Base-by-base conservation (phyloP, 75 land plant species). In the Isoetes taiwanensis region DNA sequence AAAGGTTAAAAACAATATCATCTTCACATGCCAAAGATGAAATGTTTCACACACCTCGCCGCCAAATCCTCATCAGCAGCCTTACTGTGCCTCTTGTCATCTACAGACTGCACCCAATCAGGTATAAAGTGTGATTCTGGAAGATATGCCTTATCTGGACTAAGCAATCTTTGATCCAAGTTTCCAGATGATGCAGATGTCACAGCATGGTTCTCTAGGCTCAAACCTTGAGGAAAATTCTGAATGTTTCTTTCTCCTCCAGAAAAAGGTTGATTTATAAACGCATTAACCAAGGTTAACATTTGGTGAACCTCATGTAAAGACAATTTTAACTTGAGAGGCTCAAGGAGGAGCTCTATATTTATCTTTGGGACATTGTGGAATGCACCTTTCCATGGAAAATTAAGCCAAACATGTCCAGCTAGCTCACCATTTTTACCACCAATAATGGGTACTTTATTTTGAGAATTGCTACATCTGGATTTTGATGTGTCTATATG, bases 351-450 rank as follows among this genome's bases (percentile, higher is more conserved):
- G 34, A 88, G 64, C 61, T 87, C 85, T 46, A 74, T 68, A 63
- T 93, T 77, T 40, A 93, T 65, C 66, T 73, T 83, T 8, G 68
- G 66, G 30, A 73, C 65, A 43, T 81, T 81, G 39, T 83, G 54
- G 8, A 73, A 74, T 14, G 90, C 97, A 73, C 74, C 72, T 41
- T 77, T 85, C 74, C 82, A 84, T 28, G 90, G 98, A 35, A 93
- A 75, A 24, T 76, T 75, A 26, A 88, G 56, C 43, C 77, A 76
- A 27, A 93, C 20, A 29, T 56, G 73, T 31, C 96, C 95, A 29
- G 81, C 72, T 42, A 93, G 62, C n/a, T 88, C 94, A 63, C 75
- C 77, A 59, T 33, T 62, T 69, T 74, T 48, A 12, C 65, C 65
- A 54, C 43, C 57, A 42, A 90, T 38, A 34, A 90, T 56, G 38